Conservation (phyloP, 768 basidiomycete species). For the Filobasidium floriforme region DNA sequence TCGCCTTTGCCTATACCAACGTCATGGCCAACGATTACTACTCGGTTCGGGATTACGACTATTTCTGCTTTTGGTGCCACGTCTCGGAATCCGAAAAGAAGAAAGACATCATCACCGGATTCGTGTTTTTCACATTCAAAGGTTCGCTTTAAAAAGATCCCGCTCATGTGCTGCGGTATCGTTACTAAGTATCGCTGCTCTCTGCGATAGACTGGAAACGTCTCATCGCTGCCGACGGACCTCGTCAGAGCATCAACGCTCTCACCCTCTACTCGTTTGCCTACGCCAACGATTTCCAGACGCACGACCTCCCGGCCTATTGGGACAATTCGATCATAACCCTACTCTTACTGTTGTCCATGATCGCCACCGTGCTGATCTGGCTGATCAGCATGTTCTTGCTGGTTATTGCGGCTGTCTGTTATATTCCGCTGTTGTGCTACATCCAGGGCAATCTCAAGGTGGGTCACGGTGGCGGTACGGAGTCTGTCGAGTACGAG, state of each 20-base stretch:
- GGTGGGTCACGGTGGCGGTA: slow-evolving; percentile 47
- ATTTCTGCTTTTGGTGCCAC: slow-evolving; percentile 97
- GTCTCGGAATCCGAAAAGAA: slow-evolving; percentile 92
- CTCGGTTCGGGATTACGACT: slow-evolving; percentile 88
- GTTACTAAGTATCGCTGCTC: neutral
- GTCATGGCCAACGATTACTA: slow-evolving; percentile 96
- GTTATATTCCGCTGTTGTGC: slow-evolving; percentile 86
- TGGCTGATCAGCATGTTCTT: slow-evolving; percentile 76
- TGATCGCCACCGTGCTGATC: slow-evolving; percentile 80
- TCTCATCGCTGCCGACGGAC: slow-evolving; percentile 83
- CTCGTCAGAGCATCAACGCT: slow-evolving; percentile 95
- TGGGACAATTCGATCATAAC: slow-evolving; percentile 60
- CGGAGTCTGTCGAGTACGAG: neutral
- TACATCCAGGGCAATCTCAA: slow-evolving; percentile 97
- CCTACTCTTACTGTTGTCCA: slow-evolving; percentile 74
- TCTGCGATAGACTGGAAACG: slow-evolving; percentile 66
- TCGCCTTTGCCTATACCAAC: slow-evolving; percentile 96
- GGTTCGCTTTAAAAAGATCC: slow-evolving; percentile 54
- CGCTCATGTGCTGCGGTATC: neutral
- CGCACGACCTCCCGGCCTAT: slow-evolving; percentile 51
- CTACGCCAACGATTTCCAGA: slow-evolving; percentile 64
- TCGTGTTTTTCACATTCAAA: slow-evolving; percentile 99
- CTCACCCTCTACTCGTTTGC: slow-evolving; percentile 91
- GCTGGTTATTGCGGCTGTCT: slow-evolving; percentile 72
- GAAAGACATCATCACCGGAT: slow-evolving; percentile 97